Percentiles rank a stretch among this genome's conserved stretches.
Evolutionary conservation across 805 yeast genomes (phyloP).

Genomic region (Groenewaldozyma tartarivorans): DNA sequence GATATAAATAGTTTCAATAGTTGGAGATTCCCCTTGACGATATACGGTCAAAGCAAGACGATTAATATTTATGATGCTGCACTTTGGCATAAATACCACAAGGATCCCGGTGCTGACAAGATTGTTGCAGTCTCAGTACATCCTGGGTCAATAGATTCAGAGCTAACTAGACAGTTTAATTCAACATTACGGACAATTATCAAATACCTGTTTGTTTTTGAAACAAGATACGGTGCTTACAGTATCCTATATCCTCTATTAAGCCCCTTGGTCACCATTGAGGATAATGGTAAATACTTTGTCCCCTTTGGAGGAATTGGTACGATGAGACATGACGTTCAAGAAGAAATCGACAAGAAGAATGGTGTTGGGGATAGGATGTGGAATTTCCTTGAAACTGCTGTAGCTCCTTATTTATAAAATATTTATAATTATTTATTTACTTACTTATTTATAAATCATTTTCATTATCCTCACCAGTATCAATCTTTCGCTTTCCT

Average conservation of each 20-base stretch:
- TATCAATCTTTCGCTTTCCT: conserved; percentile 55
- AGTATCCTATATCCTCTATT: conserved; percentile 32
- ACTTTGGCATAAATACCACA: conserved; percentile 28
- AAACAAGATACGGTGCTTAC: background rate
- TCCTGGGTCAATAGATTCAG: conserved; percentile 34
- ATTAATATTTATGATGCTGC: conserved; percentile 30
- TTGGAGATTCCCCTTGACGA: conserved; percentile 2
- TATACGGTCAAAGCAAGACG: conserved; percentile 39
- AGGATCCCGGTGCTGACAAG: conserved; percentile 7
- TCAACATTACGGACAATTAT: background rate
- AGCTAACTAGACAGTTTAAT: conserved; percentile 24
- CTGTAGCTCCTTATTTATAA: background rate
- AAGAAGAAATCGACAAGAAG: background rate
- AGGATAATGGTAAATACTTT: conserved; percentile 30
- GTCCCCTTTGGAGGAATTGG: conserved; percentile 38
- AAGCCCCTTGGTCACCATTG: conserved; percentile 28
- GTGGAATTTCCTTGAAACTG: background rate
- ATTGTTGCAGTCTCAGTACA: conserved; percentile 31
- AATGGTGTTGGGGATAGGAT: background rate
- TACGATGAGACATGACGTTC: conserved; percentile 30
- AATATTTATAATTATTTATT: background rate
- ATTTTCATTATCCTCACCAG: conserved; percentile 41
- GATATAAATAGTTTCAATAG: conserved; percentile 24
- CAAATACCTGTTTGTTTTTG: background rate
- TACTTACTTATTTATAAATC: background rate